These are phyloP conservation scores for Rhodotorula paludigena DNA, from an alignment of 768 basidiomycete genomes.

Conservation along the genomic window DNA sequence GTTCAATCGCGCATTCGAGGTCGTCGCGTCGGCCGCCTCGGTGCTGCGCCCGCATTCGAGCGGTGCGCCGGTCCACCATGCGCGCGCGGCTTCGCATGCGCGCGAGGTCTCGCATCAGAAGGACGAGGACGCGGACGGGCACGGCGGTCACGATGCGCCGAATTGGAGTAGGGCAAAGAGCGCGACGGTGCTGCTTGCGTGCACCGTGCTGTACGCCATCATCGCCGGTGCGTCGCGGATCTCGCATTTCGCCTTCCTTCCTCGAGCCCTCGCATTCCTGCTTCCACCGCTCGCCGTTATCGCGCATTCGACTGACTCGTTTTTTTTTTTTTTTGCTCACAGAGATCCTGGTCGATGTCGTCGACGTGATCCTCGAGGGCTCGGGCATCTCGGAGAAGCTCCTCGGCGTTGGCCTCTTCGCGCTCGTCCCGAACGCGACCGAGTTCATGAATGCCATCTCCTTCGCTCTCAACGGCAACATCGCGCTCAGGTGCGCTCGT, in stretches of 20 bases:
- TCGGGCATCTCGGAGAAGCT: conserved; percentile 97
- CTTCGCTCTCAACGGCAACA: conserved; percentile 93
- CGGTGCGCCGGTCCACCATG: conserved; percentile 52
- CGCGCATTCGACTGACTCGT: neutral
- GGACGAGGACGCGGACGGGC: conserved; percentile 55
- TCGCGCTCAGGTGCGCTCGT: conserved; percentile 72
- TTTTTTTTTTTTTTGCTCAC: conserved; percentile 7
- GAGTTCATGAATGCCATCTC: conserved; percentile 93
- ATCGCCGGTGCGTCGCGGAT: conserved; percentile 85
- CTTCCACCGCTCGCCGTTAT: no score
- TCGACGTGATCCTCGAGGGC: conserved; percentile 83
- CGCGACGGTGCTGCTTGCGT: conserved; percentile 78
- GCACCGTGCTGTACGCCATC: conserved; percentile 86
- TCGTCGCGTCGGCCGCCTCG: conserved; percentile 13
- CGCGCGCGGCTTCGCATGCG: conserved; percentile 53
- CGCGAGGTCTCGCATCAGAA: conserved; percentile 49
- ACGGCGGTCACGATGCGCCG: conserved; percentile 87
- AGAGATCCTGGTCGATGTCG: conserved; percentile 93
- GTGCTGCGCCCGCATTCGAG: conserved; percentile 45
- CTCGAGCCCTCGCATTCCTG: no score
- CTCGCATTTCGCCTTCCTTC: neutral
- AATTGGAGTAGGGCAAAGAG: conserved; percentile 89
- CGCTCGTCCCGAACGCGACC: conserved; percentile 95
- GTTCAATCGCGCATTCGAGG: conserved; percentile 36
- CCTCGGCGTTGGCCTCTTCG: conserved; percentile 91